These are phyloP conservation scores for Avena eriantha DNA, from an alignment of 176 grass and related monocot species.

Conservation along the genomic window DNA sequence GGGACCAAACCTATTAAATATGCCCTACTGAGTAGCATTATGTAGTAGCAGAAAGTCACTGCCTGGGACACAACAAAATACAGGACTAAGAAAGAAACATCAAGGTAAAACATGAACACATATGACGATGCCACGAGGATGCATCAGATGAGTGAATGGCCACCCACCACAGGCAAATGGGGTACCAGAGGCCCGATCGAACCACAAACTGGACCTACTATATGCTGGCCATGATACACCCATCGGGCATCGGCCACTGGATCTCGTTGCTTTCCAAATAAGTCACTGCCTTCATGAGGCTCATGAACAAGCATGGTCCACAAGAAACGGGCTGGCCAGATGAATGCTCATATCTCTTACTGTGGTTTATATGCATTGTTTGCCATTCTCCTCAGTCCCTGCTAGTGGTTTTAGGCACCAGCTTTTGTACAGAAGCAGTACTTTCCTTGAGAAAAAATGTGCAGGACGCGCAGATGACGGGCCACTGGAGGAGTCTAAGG, in stretches of 20 bases:
- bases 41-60: conserved; percentile 16
- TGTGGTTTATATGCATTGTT: conserved; percentile 32
- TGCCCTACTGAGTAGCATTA: conserved; percentile 11
- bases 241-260: conserved; percentile 47
- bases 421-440: conserved; percentile 42
- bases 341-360: conserved; percentile 41
- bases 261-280: conserved; percentile 57
- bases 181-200: conserved; percentile 35
- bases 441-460: conserved; percentile 43
- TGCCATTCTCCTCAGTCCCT: conserved; percentile 25
- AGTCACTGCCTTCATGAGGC: conserved; percentile 55
- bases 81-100: conserved; percentile 29
- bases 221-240: conserved; percentile 57
- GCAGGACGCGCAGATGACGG: conserved; percentile 15
- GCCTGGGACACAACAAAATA: conserved; percentile 37
- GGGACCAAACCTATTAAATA: conserved; percentile 35
- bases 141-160: conserved; percentile 22
- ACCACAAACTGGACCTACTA: conserved; percentile 47
- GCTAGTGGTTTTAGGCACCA: conserved; percentile 34
- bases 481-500: conserved; percentile 34
- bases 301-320: conserved; percentile 50
- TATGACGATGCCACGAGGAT: background rate
- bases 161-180: conserved; percentile 21
- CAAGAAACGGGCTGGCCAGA: conserved; percentile 42
- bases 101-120: conserved; percentile 31